Evolutionary conservation across 306 rosid genomes (phyloP).

Genomic region (Prunus armeniaca): DNA sequence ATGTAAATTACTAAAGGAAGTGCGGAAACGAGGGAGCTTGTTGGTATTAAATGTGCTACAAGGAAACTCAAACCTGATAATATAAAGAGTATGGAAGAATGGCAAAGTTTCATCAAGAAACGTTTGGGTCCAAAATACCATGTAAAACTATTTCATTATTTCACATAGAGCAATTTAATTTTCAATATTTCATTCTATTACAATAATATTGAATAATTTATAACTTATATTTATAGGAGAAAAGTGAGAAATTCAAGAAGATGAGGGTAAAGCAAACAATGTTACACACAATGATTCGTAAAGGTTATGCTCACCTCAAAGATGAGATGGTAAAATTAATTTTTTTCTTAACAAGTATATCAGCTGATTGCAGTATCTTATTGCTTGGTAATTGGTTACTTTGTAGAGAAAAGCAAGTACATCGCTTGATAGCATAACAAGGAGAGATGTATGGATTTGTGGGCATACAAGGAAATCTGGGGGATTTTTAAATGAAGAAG

Average conservation of each 20-base stretch:
- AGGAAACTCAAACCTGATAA: not conserved
- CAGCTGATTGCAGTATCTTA: not conserved
- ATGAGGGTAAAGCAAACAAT: not conserved
- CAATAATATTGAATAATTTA: not conserved
- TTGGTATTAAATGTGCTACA: not conserved
- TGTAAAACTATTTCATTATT: not conserved
- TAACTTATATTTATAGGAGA: not conserved
- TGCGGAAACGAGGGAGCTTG: too few relatives aligned
- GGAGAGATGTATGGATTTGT: not conserved
- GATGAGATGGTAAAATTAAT: not conserved
- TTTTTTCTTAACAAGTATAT: too few relatives aligned
- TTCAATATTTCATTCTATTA: not conserved
- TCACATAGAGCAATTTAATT: not conserved
- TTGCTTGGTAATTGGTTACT: not conserved
- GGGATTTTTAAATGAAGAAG: not conserved
- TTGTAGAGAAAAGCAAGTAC: not conserved
- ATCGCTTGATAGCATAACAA: not conserved
- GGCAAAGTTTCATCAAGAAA: not conserved
- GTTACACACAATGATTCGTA: not conserved
- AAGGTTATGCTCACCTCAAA: not conserved
- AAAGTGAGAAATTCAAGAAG: not conserved
- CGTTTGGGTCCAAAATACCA: not conserved
- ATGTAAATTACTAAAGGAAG: not conserved
- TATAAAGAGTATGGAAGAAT: not conserved
- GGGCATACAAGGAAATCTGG: not conserved